These are phyloP conservation scores for Cymbidium sinense DNA, from an alignment of 106 monocot genomes.

Conservation along the genomic window DNA sequence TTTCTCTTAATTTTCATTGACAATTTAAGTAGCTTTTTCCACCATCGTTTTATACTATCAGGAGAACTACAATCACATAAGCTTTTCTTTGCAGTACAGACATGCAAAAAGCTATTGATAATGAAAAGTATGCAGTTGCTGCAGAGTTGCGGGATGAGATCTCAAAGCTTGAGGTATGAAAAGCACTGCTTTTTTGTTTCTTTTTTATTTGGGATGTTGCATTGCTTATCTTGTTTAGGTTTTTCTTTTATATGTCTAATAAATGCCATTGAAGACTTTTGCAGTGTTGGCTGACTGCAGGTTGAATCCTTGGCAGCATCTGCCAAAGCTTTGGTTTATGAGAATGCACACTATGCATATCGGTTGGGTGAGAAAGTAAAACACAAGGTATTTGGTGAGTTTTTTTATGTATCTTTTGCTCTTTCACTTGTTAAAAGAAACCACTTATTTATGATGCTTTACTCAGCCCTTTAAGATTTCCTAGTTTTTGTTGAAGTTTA, in stretches of 20 bases:
- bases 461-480: background rate
- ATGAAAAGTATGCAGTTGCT: conserved; percentile 69
- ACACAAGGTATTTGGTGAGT: conserved; percentile 75
- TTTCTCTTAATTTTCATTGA: background rate
- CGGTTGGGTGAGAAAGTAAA: conserved; percentile 84
- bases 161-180: conserved; percentile 67
- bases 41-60: background rate
- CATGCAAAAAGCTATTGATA: conserved; percentile 74
- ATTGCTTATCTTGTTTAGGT: background rate
- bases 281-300: conserved; percentile 23
- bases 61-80: background rate
- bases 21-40: background rate
- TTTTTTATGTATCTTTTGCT: background rate
- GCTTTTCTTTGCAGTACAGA: conserved; percentile 58
- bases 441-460: background rate
- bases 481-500: background rate
- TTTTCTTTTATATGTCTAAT: background rate
- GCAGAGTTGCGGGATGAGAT: conserved; percentile 83
- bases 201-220: background rate
- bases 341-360: conserved; percentile 80
- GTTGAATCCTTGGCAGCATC: conserved; percentile 81
- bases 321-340: conserved; percentile 80
- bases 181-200: background rate
- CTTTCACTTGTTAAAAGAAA: background rate
- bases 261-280: background rate